These are phyloP conservation scores for Somion occarium DNA, from an alignment of 1,284 basidiomycete genomes.

Conservation along the genomic window DNA sequence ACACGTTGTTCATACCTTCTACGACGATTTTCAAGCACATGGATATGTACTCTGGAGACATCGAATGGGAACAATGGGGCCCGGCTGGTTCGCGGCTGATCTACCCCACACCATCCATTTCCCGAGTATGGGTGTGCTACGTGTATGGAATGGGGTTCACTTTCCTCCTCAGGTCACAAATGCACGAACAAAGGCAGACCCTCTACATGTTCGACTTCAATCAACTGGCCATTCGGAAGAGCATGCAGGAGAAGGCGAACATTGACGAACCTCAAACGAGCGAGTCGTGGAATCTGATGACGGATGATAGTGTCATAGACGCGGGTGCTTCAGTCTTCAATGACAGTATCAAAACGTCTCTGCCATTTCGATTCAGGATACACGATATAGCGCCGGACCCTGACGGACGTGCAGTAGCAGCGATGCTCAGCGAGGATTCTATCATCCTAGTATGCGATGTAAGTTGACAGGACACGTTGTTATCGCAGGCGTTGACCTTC, in stretches of 20 bases:
- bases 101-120: constrained; percentile 26
- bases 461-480: too few species aligned
- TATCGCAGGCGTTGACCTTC: too few species aligned
- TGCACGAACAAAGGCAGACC: neutral
- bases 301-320: neutral
- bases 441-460: constrained; percentile 45
- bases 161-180: neutral
- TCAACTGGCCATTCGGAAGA: constrained; percentile 32
- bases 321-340: constrained; percentile 25
- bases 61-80: constrained; percentile 53
- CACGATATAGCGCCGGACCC: constrained; percentile 15
- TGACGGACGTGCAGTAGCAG: constrained; percentile 24
- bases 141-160: constrained; percentile 48
- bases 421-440: constrained; percentile 53
- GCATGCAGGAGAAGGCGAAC: neutral
- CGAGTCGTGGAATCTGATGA: constrained; percentile 17
- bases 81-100: constrained; percentile 40
- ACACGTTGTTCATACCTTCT: neutral
- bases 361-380: constrained; percentile 38
- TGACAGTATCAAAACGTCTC: constrained; percentile 35
- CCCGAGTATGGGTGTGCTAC: constrained; percentile 53
- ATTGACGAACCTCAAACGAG: neutral
- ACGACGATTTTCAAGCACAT: neutral
- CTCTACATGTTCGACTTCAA: constrained; percentile 46
- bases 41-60: constrained; percentile 11